Evolutionary conservation across 106 monocot genomes (phyloP), one percentile per base, ranked within the genome.

Genomic region (Acorus gramineus): DNA sequence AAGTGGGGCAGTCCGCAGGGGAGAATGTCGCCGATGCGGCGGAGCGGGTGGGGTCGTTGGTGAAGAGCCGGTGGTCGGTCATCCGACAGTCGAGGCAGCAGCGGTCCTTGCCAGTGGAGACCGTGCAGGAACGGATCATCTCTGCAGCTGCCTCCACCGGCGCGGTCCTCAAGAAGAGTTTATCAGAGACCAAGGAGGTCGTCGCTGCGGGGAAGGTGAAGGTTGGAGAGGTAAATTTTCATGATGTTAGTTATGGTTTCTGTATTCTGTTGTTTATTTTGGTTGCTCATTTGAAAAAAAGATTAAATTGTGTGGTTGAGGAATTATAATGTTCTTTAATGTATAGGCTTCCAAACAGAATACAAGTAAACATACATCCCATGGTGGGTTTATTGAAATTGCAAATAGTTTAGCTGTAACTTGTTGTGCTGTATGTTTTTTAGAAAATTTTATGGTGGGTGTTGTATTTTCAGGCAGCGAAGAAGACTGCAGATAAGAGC

Each of bases 101-200:
- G 11, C 60, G 49, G 45, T 42, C 65, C 5, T 45, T 63, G 11
- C 76, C 82, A 1, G 62, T 60, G 56, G 93, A 89, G 65, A 71
- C 74, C n/a, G 58, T 86, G 50, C 93, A 94, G 50, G 93, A 94
- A 49, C 80, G 81, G 11, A 48, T 94, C 60, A 66, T 79, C 44
- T 81, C 81, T 44, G 93, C 84, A 56, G 89, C 89, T 14, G 79
- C 89, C 49, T 75, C 84, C 4, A 94, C 93, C 8, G 68, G 85
- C 14, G 57, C 82, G 59, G 49, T 89, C 8, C 61, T 94, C 65
- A 86, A 73, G 68, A 89, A 86, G 67, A 81, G 93, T 7, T 65
- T 94, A 47, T 65, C 73, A 14, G 93, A 94, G 71, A 94, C 93
- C 2, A 94, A 94, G 73, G 93, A 86, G 65, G 86, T 80, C 70